phyloP scores from a whole-genome alignment of 2,329 filamentous ascomycete species.

The Cryphonectria radicalis region DNA sequence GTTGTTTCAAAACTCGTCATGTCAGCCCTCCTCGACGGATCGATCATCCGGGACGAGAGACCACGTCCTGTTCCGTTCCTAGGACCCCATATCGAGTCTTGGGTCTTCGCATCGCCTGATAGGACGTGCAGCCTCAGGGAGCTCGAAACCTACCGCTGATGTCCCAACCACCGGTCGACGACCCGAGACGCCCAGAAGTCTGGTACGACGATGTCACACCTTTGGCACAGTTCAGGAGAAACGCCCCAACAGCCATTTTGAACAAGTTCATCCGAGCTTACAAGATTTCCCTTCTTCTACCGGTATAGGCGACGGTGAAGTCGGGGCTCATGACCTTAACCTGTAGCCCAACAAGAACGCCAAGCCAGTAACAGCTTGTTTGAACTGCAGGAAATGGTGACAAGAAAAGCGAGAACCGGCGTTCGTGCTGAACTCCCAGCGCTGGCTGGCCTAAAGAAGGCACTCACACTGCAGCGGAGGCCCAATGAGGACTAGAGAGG shows the following conservation, averaged over 20 bases:
- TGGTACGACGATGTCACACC: neutral
- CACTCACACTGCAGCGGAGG: neutral
- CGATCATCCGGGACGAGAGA: slow-evolving; percentile 2
- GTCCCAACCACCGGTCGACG: neutral
- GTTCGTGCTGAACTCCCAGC: neutral
- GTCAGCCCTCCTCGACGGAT: neutral
- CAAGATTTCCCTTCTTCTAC: neutral
- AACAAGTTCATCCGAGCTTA: neutral
- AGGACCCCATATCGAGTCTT: neutral
- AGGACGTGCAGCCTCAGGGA: neutral
- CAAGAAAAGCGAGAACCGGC: neutral
- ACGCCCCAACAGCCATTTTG: neutral
- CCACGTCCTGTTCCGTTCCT: neutral
- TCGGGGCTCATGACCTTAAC: neutral
- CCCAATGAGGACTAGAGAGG: neutral
- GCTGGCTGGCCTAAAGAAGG: neutral
- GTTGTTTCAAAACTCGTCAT: slow-evolving; percentile 25
- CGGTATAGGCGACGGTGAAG: neutral
- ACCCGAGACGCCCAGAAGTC: neutral
- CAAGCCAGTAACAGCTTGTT: neutral
- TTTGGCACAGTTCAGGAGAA: slow-evolving; percentile 3
- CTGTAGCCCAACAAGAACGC: neutral
- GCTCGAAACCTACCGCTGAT: neutral
- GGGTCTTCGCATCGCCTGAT: neutral
- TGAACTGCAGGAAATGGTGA: neutral